These are phyloP conservation scores for Cyphellophora europaea DNA, from an alignment of 2,329 filamentous ascomycete genomes.

Conservation along the genomic window DNA sequence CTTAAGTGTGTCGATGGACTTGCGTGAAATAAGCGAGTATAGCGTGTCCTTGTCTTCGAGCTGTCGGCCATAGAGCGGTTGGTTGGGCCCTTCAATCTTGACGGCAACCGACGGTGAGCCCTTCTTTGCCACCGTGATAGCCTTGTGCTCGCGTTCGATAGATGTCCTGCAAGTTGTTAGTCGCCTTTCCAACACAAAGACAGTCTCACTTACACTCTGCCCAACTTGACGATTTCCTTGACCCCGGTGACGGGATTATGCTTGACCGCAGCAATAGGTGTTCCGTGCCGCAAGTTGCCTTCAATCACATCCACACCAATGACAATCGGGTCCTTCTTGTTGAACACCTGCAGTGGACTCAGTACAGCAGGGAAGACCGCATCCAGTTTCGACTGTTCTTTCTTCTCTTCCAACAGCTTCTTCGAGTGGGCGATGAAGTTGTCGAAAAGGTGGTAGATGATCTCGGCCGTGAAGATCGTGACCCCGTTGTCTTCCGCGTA, in stretches of 20 bases:
- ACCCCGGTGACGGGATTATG: conserved; percentile 65
- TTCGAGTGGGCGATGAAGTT: conserved; percentile 93
- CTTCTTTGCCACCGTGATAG: conserved; percentile 84
- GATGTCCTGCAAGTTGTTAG: conserved; percentile 55
- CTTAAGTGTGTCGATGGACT: conserved; percentile 90
- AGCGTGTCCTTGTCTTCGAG: conserved; percentile 83
- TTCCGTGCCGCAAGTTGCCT: conserved; percentile 75
- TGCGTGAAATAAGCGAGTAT: conserved; percentile 78
- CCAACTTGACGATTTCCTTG: conserved; percentile 77
- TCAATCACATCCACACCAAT: conserved; percentile 93
- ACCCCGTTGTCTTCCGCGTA: conserved; percentile 92
- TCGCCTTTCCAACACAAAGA: conserved; percentile 1
- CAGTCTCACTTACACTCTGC: conserved; percentile 71
- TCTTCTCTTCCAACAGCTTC: conserved; percentile 76
- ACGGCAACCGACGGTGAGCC: conserved; percentile 94
- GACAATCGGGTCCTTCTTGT: conserved; percentile 94
- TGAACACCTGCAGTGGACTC: conserved; percentile 85
- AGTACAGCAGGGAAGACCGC: conserved; percentile 97
- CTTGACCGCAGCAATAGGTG: conserved; percentile 81
- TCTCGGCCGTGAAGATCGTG: conserved; percentile 97
- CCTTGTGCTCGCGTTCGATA: conserved; percentile 97
- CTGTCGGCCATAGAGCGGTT: conserved; percentile 90
- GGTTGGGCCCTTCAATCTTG: conserved; percentile 91
- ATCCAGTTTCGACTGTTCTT: conserved; percentile 89
- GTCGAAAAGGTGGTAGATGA: conserved; percentile 98